Base-by-base conservation (phyloP, 257 asterid species). In the Anisodus acutangulus region DNA sequence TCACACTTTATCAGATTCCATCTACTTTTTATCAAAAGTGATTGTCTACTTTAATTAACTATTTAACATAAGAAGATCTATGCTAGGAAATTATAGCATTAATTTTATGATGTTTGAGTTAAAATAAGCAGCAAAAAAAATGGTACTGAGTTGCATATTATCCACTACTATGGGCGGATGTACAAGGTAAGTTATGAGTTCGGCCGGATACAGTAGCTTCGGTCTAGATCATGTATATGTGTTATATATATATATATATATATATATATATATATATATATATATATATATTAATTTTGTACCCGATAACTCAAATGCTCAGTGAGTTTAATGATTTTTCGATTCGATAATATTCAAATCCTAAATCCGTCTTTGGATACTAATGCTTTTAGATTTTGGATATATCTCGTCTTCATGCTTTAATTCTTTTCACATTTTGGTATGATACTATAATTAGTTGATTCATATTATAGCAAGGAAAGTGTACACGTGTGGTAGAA, bases 11-110 rank as follows among this genome's bases (percentile, higher is more conserved):
- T 9, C 17, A 19, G 79, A 71, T 71, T 71, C 79, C 37, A 17
- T 71, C 58, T 45, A 71, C 37, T 45, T 71, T 71, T n/a, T 45
- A 71, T 13, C 35, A n/a, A 1, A 39, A n/a, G 37, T 71, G 17
- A 41, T 69, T 69, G 78, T 16, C 78, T 41, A 69, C 78, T 69
- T 69, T 69, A 69, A 69, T 69, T 45, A 41, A 69, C 78, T 16
- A 41, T 69, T 69, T 41, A 41, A 69, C 54, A 41, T 39, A 16
- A 41, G 13, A 13, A 68, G 4, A 41, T 53, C 54, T 69, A 41
- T 41, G 78, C 78, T 69, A 69, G 78, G 78, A 69, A 41, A 10
- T 41, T 69, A 69, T 15, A 39, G 53, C 8, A 49, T 69, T 69
- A 39, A 58, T 58, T 26, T 58, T 15, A 16, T 68, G 51, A 39